Percentiles rank a stretch among this genome's conserved stretches.
phyloP scores from a whole-genome alignment of 371 early-diverging fungal species.

The Zancudomyces culisetae region DNA sequence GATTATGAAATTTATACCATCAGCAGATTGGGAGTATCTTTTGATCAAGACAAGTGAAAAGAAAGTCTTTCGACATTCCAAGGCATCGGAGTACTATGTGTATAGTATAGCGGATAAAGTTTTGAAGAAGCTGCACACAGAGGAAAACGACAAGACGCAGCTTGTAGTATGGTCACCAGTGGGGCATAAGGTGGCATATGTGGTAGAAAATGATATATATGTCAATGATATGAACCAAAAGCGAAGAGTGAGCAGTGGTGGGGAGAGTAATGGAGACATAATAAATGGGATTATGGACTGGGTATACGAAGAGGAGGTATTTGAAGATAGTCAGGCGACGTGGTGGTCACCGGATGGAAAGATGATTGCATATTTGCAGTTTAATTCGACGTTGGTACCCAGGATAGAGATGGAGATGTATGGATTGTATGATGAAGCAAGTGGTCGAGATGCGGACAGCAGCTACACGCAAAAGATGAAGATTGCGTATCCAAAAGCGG shows the following conservation, averaged over 20 bases:
- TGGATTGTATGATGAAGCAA: too few relatives aligned
- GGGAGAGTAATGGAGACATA: conserved; percentile 50
- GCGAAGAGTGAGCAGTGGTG: conserved; percentile 65
- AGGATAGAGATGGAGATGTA: conserved; percentile 47
- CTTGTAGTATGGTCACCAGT: conserved; percentile 59
- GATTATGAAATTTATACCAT: conserved; percentile 26
- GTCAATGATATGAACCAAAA: conserved; percentile 43
- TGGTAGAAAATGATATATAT: conserved; percentile 66
- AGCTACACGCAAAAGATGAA: too few relatives aligned
- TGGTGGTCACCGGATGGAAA: conserved; percentile 86
- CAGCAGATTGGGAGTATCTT: conserved; percentile 56
- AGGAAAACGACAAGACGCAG: conserved; percentile 27
- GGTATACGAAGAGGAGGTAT: conserved; percentile 95
- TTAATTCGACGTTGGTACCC: conserved; percentile 69
- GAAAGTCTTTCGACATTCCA: conserved; percentile 74
- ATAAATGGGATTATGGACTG: conserved; percentile 93
- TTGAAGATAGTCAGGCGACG: conserved; percentile 37
- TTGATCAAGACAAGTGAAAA: conserved; percentile 42
- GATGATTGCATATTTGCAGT: conserved; percentile 60
- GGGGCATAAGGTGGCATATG: conserved; percentile 68
- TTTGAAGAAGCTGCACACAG: conserved; percentile 35
- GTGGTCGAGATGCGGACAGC: too few relatives aligned
- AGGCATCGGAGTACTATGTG: conserved; percentile 52
- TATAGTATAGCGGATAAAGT: conserved; percentile 37
- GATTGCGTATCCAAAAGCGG: conserved; percentile 91